Evolutionary conservation across 75 land plant species (phyloP).

Genomic region (Larix kaempferi): DNA sequence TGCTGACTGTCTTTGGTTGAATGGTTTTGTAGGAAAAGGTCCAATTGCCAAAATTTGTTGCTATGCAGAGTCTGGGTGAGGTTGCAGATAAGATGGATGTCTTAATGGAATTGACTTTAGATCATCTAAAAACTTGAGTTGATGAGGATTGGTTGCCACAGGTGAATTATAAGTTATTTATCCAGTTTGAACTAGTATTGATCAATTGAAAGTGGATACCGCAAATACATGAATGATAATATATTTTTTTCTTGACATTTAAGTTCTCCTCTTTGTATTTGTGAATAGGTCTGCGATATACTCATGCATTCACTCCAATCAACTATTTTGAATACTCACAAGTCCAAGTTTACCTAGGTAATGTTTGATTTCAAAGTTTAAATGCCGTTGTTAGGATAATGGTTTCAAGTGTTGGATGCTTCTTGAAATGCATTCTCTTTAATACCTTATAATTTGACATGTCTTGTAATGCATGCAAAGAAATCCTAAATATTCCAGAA

Average conservation of each 20-base stretch:
- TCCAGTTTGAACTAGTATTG: neutral
- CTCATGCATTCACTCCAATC: conserved; percentile 63
- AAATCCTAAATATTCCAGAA: no score
- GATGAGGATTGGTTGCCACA: conserved; percentile 39
- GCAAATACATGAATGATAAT: neutral
- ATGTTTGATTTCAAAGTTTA: neutral
- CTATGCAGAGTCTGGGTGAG: conserved; percentile 22
- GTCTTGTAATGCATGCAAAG: no score
- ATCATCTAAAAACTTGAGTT: conserved; percentile 63
- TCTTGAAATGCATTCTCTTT: no score
- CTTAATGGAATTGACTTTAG: conserved; percentile 68
- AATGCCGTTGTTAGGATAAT: no score
- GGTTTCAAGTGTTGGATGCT: no score
- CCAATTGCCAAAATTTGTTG: conserved; percentile 19
- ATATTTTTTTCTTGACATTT: neutral
- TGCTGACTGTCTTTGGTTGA: neutral
- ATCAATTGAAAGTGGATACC: no score
- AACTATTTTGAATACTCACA: conserved; percentile 70
- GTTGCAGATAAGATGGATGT: conserved; percentile 78
- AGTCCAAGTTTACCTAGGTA: conserved; percentile 94
- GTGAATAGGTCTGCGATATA: conserved; percentile 60
- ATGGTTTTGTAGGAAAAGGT: conserved; percentile 11
- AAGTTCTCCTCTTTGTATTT: neutral
- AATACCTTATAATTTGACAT: no score
- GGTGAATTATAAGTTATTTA: conserved; percentile 24